Evolutionary conservation across 176 grass and related monocot genomes (phyloP).

Genomic region (Phyllostachys edulis): DNA sequence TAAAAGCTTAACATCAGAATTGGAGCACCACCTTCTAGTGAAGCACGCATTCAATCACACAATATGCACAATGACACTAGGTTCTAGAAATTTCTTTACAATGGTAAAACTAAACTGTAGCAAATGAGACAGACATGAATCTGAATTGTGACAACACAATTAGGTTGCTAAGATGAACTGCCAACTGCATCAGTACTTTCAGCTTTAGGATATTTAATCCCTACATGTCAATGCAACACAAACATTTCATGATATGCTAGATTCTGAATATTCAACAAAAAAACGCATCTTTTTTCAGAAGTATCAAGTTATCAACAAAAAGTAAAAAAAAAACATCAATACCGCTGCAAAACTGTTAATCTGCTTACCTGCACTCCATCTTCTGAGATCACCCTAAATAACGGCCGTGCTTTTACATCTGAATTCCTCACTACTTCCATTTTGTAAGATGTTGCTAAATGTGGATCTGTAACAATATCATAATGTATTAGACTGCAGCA

Average conservation of each 20-base stretch:
- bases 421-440: constrained; percentile 96
- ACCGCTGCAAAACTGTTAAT: constrained; percentile 35
- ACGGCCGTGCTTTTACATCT: constrained; percentile 72
- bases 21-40: neutral
- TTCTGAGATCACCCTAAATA: constrained; percentile 85
- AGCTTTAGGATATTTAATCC: neutral
- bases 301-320: neutral
- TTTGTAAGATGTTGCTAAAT: constrained; percentile 67
- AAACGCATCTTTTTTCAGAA: neutral
- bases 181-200: neutral
- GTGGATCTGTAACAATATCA: constrained; percentile 70
- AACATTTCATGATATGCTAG: neutral
- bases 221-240: constrained; percentile 24
- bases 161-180: constrained; percentile 16
- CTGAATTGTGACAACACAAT: constrained; percentile 22
- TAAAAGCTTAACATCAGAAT: neutral
- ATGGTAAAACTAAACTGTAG: constrained; percentile 10
- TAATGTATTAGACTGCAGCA: constrained; percentile 19
- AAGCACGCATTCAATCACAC: constrained; percentile 2
- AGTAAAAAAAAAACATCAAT: neutral
- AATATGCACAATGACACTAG: neutral
- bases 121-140: constrained; percentile 3
- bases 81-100: neutral
- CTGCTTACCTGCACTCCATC: constrained; percentile 64
- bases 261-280: neutral